phyloP scores from a whole-genome alignment of 371 early-diverging fungal genomes.

The Phascolomyces articulosus region DNA sequence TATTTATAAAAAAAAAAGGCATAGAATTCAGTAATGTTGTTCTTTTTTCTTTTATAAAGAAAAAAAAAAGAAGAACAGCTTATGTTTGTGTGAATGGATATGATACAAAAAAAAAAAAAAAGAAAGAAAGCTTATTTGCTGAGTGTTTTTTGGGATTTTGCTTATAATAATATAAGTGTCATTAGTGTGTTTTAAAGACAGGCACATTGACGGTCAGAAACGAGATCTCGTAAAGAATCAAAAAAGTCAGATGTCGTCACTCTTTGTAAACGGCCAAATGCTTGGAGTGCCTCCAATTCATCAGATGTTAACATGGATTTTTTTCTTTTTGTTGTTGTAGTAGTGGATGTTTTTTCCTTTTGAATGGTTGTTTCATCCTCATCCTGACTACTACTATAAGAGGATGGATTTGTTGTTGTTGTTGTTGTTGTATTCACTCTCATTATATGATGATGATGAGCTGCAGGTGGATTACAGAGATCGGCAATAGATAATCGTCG shows the following conservation, averaged over 20 bases:
- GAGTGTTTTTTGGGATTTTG: no score
- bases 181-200: conserved; percentile 18
- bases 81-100: no score
- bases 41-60: no score
- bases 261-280: conserved; percentile 36
- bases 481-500: conserved; percentile 42
- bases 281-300: conserved; percentile 50
- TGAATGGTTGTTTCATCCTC: not conserved
- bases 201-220: conserved; percentile 10
- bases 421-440: no score
- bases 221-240: conserved; percentile 38
- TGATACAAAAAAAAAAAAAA: no score
- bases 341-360: conserved; percentile 9
- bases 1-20: no score
- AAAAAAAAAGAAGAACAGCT: no score
- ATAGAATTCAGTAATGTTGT: no score
- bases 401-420: not conserved
- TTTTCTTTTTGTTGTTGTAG: not conserved
- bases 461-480: conserved; percentile 26
- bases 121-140: no score
- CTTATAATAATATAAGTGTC: no score
- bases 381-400: no score
- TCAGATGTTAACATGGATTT: conserved; percentile 35
- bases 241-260: conserved; percentile 29
- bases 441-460: no score